These are phyloP conservation scores for Dendrostoma leiphaemia DNA, from an alignment of 2,329 filamentous ascomycete genomes.

Conservation along the genomic window DNA sequence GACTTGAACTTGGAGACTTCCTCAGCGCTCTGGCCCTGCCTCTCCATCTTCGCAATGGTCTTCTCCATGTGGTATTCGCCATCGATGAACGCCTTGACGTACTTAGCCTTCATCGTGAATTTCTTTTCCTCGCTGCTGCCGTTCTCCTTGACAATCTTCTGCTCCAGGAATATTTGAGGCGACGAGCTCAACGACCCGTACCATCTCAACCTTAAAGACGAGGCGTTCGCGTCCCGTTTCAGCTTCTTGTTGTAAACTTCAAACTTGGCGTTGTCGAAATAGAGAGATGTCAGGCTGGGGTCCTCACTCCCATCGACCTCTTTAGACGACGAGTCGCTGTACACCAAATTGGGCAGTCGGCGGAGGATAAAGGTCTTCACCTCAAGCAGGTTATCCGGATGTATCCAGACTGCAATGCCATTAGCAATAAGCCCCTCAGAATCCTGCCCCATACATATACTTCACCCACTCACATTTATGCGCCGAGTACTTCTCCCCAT, in stretches of 20 bases:
- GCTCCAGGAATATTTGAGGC: conserved; percentile 82
- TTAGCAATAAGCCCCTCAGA: conserved; percentile 27
- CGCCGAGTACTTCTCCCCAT: conserved; percentile 74
- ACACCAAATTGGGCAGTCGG: conserved; percentile 85
- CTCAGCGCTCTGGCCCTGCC: conserved; percentile 64
- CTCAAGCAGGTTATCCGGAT: conserved; percentile 91
- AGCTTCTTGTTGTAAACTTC: conserved; percentile 85
- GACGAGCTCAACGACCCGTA: conserved; percentile 78
- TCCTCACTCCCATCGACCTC: conserved; percentile 78
- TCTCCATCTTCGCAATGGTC: conserved; percentile 80
- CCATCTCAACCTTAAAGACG: conserved; percentile 86
- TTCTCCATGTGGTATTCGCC: conserved; percentile 93
- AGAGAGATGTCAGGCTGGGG: conserved; percentile 90
- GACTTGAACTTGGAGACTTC: conserved; percentile 68
- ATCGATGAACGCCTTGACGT: conserved; percentile 81
- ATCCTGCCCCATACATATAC: too few relatives aligned
- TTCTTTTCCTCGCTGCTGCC: conserved; percentile 76
- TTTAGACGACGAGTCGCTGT: conserved; percentile 84
- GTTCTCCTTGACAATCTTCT: conserved; percentile 79
- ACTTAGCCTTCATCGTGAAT: conserved; percentile 90
- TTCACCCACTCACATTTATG: conserved; percentile 71
- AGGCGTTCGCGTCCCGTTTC: conserved; percentile 69
- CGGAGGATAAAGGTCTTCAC: conserved; percentile 95
- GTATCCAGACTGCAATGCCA: conserved; percentile 73
- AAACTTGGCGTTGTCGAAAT: conserved; percentile 89